Evolutionary conservation across 805 yeast genomes (phyloP).

Genomic region (Starmerella stellata): DNA sequence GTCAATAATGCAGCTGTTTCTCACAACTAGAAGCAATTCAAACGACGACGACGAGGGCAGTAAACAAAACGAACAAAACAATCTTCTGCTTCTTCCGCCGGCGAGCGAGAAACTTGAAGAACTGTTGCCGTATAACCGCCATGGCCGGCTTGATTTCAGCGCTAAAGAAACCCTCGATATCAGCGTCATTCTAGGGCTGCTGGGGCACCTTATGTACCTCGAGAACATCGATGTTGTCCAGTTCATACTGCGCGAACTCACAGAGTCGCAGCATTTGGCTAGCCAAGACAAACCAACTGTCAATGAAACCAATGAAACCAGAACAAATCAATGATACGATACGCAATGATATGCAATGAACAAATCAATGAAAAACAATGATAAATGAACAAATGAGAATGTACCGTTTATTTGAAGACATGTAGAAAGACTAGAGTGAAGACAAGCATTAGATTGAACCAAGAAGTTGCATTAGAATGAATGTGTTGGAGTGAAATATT

Average conservation of each 20-base stretch:
- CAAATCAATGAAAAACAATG: background rate
- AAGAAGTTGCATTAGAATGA: too few relatives aligned
- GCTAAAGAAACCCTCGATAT: constrained; percentile 65
- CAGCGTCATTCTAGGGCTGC: constrained; percentile 59
- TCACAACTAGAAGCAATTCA: too few relatives aligned
- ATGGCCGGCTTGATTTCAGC: constrained; percentile 68
- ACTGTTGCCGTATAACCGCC: constrained; percentile 37
- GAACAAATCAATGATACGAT: too few relatives aligned
- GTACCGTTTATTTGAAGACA: too few relatives aligned
- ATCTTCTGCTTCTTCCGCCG: background rate
- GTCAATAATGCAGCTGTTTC: constrained; percentile 5
- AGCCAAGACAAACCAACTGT: too few relatives aligned
- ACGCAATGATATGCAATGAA: background rate
- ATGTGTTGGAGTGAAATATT: too few relatives aligned
- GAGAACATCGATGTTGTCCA: constrained; percentile 74
- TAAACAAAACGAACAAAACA: background rate
- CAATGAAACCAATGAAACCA: too few relatives aligned
- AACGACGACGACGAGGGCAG: too few relatives aligned
- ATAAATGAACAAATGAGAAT: background rate
- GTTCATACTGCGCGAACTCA: constrained; percentile 52
- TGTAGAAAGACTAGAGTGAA: too few relatives aligned
- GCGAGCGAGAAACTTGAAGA: constrained; percentile 14
- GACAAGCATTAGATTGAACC: too few relatives aligned
- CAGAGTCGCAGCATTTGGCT: too few relatives aligned
- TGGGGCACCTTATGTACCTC: constrained; percentile 74